phyloP scores from a whole-genome alignment of 768 basidiomycete species.

The Termitomyces sp. region DNA sequence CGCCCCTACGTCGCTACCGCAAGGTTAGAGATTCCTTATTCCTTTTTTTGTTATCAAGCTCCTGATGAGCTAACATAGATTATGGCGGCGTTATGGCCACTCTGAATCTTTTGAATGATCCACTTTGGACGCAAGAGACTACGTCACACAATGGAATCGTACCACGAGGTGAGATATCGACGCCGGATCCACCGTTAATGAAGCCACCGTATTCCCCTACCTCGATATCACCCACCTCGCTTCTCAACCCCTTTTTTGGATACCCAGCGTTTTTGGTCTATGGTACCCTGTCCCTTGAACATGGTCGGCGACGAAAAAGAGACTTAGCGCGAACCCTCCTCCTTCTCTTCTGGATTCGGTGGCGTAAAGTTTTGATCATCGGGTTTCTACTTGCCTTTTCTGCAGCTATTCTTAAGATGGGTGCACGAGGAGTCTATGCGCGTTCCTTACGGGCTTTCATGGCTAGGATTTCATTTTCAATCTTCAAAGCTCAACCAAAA shows the following conservation, averaged over 20 bases:
- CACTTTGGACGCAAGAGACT: slow-evolving; percentile 28
- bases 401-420: slow-evolving; percentile 21
- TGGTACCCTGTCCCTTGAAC: slow-evolving; percentile 38
- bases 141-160: slow-evolving; percentile 12
- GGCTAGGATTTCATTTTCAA: neutral
- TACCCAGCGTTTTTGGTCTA: slow-evolving; percentile 46
- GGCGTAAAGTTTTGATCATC: slow-evolving; percentile 40
- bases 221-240: slow-evolving; percentile 45
- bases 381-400: slow-evolving; percentile 26
- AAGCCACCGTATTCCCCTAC: slow-evolving; percentile 14
- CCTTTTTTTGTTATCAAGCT: neutral
- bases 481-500: slow-evolving; percentile 2
- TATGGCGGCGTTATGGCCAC: slow-evolving; percentile 59
- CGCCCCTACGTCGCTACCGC: slow-evolving; percentile 44
- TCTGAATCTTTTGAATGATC: slow-evolving; percentile 45
- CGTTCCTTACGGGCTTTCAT: slow-evolving; percentile 4
- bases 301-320: slow-evolving; percentile 63
- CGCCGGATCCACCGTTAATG: slow-evolving; percentile 14
- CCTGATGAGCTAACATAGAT: slow-evolving; percentile 33
- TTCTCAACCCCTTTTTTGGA: slow-evolving; percentile 69
- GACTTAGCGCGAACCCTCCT: slow-evolving; percentile 61
- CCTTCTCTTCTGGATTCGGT: slow-evolving; percentile 61
- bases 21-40: slow-evolving; percentile 33
- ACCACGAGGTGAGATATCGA: slow-evolving; percentile 7
- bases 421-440: slow-evolving; percentile 16